These are phyloP conservation scores for Salix udensis DNA, from an alignment of 345 rosid species.

Conservation along the genomic window DNA sequence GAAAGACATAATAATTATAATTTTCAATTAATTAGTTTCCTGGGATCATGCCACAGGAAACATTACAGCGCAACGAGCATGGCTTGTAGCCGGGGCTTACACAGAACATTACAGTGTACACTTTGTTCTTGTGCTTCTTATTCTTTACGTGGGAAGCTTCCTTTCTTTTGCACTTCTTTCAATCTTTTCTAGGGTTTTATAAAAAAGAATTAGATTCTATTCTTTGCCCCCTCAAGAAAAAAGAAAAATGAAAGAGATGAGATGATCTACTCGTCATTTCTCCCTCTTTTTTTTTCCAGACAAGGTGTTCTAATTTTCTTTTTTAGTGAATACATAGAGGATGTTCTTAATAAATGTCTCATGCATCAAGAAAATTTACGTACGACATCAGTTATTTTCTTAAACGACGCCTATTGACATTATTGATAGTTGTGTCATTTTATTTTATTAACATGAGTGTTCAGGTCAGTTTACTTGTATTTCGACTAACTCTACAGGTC, in stretches of 20 bases:
- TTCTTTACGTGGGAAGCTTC: not conserved
- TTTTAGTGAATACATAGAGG: not conserved
- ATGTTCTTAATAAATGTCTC: not conserved
- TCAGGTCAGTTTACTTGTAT: too few species aligned
- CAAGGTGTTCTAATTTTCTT: too few species aligned
- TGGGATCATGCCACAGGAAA: not conserved
- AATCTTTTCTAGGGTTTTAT: not conserved
- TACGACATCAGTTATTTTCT: too few species aligned
- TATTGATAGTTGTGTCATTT: too few species aligned
- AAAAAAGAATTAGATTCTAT: not conserved
- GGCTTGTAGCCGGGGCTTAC: not conserved
- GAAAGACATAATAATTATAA: not conserved
- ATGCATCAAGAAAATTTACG: too few species aligned
- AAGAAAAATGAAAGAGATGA: not conserved
- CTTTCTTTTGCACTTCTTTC: not conserved
- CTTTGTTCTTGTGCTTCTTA: not conserved
- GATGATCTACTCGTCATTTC: not conserved
- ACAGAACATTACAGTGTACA: not conserved
- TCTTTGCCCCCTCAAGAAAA: not conserved
- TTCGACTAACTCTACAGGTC: rapidly evolving
- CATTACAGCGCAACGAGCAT: not conserved
- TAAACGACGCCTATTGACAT: too few species aligned
- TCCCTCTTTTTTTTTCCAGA: too few species aligned
- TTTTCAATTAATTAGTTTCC: not conserved
- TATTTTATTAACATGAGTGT: too few species aligned